phyloP scores from a whole-genome alignment of 257 asterid genomes.

The Scutellaria barbata region DNA sequence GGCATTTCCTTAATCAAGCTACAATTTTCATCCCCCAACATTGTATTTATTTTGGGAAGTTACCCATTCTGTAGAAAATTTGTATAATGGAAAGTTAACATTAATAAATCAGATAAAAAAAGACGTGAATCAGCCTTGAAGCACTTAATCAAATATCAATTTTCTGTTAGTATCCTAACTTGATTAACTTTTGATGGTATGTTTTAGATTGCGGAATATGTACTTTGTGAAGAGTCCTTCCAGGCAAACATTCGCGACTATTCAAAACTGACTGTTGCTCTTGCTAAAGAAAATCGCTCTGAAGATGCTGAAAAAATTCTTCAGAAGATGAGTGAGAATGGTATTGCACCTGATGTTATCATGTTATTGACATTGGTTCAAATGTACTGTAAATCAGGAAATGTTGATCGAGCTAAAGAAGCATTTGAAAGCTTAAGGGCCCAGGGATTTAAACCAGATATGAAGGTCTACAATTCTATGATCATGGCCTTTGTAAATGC shows the following conservation, averaged over 20 bases:
- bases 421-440: constrained; percentile 54
- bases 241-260: constrained; percentile 71
- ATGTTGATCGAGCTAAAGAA: constrained; percentile 57
- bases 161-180: constrained; percentile 12
- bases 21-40: background rate
- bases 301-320: constrained; percentile 80
- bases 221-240: constrained; percentile 76
- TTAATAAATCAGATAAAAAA: background rate
- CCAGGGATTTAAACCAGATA: constrained; percentile 68
- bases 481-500: constrained; percentile 74
- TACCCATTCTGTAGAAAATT: background rate
- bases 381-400: constrained; percentile 76
- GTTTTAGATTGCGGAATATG: constrained; percentile 74
- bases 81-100: constrained; percentile 1
- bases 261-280: constrained; percentile 66
- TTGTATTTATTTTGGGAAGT: constrained; percentile 1
- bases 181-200: constrained; percentile 16
- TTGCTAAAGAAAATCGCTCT: constrained; percentile 52
- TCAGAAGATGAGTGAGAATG: constrained; percentile 70
- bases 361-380: constrained; percentile 53
- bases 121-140: background rate
- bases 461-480: constrained; percentile 59
- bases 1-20: background rate
- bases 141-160: background rate
- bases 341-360: constrained; percentile 66